These are phyloP conservation scores for Sporisorium scitamineum DNA, from an alignment of 1,284 basidiomycete species.

Conservation along the genomic window DNA sequence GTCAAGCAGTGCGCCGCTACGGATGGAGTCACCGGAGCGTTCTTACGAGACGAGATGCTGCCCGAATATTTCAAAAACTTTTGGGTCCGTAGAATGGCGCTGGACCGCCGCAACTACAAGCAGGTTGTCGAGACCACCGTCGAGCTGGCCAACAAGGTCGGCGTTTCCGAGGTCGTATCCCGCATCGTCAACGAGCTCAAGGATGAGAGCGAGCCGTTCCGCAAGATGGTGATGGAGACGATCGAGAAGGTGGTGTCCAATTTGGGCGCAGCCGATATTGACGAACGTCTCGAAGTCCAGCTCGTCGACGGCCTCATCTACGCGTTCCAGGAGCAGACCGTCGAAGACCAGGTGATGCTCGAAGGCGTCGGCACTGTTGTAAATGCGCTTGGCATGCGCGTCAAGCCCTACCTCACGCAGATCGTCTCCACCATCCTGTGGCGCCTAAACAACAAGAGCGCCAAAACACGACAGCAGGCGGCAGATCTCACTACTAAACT, in stretches of 20 bases:
- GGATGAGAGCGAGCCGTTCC: constrained; percentile 83
- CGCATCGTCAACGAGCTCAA: constrained; percentile 96
- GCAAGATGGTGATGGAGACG: constrained; percentile 99
- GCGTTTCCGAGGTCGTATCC: constrained; percentile 94
- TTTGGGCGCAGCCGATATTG: constrained; percentile 94
- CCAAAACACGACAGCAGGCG: constrained; percentile 98
- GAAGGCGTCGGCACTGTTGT: constrained; percentile 98
- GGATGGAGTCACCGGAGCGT: constrained; percentile 73
- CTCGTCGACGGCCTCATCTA: constrained; percentile 99
- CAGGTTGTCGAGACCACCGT: constrained; percentile 99
- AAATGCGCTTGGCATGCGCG: constrained; percentile 94
- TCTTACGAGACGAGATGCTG: constrained; percentile 86
- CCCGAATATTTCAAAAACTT: constrained; percentile 99
- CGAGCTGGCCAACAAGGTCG: constrained; percentile 94
- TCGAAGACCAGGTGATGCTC: constrained; percentile 98
- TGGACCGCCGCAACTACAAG: constrained; percentile 93
- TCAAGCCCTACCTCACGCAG: constrained; percentile 97
- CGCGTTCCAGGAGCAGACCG: constrained; percentile 98
- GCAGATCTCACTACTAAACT: constrained; percentile 94
- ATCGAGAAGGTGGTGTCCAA: constrained; percentile 95
- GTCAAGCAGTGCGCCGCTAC: constrained; percentile 99
- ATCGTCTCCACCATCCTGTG: constrained; percentile 99
- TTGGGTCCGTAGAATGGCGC: constrained; percentile 94
- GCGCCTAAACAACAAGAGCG: constrained; percentile 99
- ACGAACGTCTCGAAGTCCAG: constrained; percentile 91